Conservation (phyloP, 371 early-diverging fungal genomes). For the Mucor lusitanicus region DNA sequence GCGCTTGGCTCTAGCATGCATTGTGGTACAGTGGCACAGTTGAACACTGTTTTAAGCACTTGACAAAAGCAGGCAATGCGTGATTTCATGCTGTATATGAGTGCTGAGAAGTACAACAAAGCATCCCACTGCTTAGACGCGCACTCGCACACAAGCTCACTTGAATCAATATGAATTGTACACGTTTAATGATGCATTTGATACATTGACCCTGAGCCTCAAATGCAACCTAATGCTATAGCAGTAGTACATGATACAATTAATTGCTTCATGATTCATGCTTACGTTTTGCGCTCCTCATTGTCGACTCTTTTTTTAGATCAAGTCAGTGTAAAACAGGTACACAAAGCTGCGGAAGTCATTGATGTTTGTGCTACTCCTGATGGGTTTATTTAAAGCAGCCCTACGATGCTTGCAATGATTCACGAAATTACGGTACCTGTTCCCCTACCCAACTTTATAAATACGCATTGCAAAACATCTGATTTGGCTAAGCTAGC, state of each 20-base stretch:
- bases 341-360: not conserved
- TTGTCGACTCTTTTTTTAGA: not conserved
- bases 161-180: not conserved
- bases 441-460: not conserved
- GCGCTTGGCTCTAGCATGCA: too few species aligned
- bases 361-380: not conserved
- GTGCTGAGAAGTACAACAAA: too few species aligned
- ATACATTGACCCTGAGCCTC: not conserved
- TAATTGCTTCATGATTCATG: not conserved
- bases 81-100: too few species aligned
- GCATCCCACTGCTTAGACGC: too few species aligned
- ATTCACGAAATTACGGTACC: not conserved
- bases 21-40: too few species aligned
- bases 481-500: too few species aligned
- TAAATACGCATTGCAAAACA: not conserved
- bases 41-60: too few species aligned
- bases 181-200: not conserved
- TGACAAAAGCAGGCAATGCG: too few species aligned
- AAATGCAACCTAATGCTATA: not conserved
- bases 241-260: not conserved
- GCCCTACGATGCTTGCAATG: not conserved
- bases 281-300: not conserved
- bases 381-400: not conserved
- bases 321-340: not conserved
- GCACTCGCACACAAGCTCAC: not conserved